Percentiles rank a stretch among this genome's conserved stretches.
phyloP scores from a whole-genome alignment of 2,329 filamentous ascomycete genomes.

The Fusarium tuaranense region DNA sequence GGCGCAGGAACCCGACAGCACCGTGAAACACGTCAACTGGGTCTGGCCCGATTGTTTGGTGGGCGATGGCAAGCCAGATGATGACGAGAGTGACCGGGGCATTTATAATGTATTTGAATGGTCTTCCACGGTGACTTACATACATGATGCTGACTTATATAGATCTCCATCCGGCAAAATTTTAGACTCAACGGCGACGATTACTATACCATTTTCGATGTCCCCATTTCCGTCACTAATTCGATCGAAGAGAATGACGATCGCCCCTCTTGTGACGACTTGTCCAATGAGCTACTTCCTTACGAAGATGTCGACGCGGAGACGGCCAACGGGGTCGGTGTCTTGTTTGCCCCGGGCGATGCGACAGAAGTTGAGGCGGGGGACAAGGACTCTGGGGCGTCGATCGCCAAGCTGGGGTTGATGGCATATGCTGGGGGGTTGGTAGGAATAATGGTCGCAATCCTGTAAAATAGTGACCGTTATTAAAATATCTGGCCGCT shows the following conservation, averaged over 20 bases:
- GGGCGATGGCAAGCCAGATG: constrained; percentile 64
- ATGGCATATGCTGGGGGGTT: constrained; percentile 11
- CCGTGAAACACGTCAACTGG: constrained; percentile 81
- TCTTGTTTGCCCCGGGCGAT: constrained; percentile 65
- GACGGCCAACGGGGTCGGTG: constrained; percentile 57
- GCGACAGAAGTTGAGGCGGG: constrained; percentile 56
- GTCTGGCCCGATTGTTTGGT: constrained; percentile 77
- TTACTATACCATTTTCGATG: constrained; percentile 77
- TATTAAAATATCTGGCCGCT: not conserved
- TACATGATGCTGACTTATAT: constrained; percentile 2
- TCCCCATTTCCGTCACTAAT: constrained; percentile 77
- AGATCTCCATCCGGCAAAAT: constrained; percentile 78
- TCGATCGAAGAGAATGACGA: constrained; percentile 60
- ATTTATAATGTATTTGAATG: constrained; percentile 69
- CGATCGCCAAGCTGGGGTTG: not conserved
- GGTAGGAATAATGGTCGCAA: not conserved
- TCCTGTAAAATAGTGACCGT: not conserved
- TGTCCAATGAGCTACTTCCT: constrained; percentile 64
- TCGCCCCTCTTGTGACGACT: constrained; percentile 61
- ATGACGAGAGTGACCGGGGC: constrained; percentile 62
- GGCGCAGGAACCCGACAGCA: constrained; percentile 72
- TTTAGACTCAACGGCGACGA: constrained; percentile 74
- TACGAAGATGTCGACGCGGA: constrained; percentile 58
- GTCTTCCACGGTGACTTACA: not conserved
- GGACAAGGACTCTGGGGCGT: constrained; percentile 17